A percentile compares a stretch with the other conserved stretches of the same genome.
phyloP scores from a whole-genome alignment of 2,329 filamentous ascomycete species.

The Alternaria sp. region DNA sequence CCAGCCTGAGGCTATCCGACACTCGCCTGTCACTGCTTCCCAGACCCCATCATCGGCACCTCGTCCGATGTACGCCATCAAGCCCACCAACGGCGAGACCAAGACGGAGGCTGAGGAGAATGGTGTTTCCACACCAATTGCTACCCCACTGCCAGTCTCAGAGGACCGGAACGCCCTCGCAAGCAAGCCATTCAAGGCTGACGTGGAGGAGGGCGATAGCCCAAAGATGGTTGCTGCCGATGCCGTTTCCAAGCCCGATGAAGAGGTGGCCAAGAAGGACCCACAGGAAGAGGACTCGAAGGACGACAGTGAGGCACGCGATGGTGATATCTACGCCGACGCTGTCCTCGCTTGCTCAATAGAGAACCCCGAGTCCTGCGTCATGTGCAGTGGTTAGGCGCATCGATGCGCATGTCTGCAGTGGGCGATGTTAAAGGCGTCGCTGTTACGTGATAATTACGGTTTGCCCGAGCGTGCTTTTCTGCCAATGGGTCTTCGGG shows the following conservation, averaged over 20 bases:
- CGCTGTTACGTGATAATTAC: constrained; percentile 12
- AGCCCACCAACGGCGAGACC: constrained; percentile 55
- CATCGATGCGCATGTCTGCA: not conserved
- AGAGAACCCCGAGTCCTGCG: constrained; percentile 91
- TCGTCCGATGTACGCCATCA: constrained; percentile 70
- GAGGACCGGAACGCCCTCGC: constrained; percentile 63
- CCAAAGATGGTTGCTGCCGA: constrained; percentile 80
- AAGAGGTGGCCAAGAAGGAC: constrained; percentile 67
- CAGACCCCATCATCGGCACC: constrained; percentile 68
- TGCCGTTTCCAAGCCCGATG: constrained; percentile 66
- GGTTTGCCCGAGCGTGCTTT: not conserved
- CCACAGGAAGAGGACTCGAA: constrained; percentile 77
- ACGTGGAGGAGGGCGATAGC: constrained; percentile 78
- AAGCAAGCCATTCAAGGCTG: constrained; percentile 76
- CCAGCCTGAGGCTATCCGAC: constrained; percentile 22
- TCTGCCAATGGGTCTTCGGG: constrained; percentile 10
- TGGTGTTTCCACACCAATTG: constrained; percentile 73
- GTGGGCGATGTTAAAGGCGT: not conserved
- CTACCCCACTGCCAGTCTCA: constrained; percentile 68
- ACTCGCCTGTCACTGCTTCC: constrained; percentile 49
- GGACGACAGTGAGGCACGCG: constrained; percentile 74
- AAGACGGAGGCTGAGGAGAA: constrained; percentile 51
- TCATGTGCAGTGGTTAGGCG: constrained; percentile 93
- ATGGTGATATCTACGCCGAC: constrained; percentile 94
- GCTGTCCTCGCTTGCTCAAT: constrained; percentile 94